These are phyloP conservation scores for Malassezia cuniculi DNA, from an alignment of 1,284 basidiomycete genomes.

Conservation along the genomic window DNA sequence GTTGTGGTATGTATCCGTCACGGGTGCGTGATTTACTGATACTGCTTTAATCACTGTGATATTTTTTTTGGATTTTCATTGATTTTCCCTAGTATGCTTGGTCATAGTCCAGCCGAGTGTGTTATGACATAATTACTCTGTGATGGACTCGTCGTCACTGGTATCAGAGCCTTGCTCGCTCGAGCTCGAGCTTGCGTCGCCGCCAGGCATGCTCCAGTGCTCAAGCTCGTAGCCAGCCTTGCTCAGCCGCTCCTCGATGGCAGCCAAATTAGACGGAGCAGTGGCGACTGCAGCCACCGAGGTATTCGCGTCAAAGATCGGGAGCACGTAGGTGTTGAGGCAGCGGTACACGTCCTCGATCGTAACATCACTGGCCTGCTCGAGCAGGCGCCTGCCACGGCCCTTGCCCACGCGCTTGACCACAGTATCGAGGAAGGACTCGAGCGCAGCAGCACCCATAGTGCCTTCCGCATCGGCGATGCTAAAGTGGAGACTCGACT, in stretches of 20 bases:
- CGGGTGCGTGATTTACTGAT: too few relatives aligned
- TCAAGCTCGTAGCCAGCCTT: conserved; percentile 67
- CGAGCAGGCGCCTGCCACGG: conserved; percentile 24
- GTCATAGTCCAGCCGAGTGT: too few relatives aligned
- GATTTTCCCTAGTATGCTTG: too few relatives aligned
- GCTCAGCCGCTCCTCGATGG: conserved; percentile 57
- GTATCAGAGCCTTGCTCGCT: too few relatives aligned
- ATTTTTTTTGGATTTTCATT: too few relatives aligned
- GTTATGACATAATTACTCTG: too few relatives aligned
- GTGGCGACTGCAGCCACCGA: conserved; percentile 73
- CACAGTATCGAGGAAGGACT: conserved; percentile 27
- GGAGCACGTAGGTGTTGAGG: conserved; percentile 66
- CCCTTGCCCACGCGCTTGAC: conserved; percentile 29
- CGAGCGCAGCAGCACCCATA: conserved; percentile 61
- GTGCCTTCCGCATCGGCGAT: conserved; percentile 72
- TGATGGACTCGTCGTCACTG: too few relatives aligned
- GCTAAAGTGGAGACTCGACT: conserved; percentile 74
- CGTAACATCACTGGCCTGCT: conserved; percentile 50
- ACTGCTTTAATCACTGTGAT: too few relatives aligned
- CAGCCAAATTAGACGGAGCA: conserved; percentile 64
- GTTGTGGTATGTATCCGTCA: too few relatives aligned
- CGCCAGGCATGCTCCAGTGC: conserved; percentile 51
- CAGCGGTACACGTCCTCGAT: conserved; percentile 61
- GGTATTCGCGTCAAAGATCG: conserved; percentile 65
- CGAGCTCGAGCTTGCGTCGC: conserved; percentile 14